Conservation (phyloP, 352 stramenopile species). For the Phytopythium boreale region DNA sequence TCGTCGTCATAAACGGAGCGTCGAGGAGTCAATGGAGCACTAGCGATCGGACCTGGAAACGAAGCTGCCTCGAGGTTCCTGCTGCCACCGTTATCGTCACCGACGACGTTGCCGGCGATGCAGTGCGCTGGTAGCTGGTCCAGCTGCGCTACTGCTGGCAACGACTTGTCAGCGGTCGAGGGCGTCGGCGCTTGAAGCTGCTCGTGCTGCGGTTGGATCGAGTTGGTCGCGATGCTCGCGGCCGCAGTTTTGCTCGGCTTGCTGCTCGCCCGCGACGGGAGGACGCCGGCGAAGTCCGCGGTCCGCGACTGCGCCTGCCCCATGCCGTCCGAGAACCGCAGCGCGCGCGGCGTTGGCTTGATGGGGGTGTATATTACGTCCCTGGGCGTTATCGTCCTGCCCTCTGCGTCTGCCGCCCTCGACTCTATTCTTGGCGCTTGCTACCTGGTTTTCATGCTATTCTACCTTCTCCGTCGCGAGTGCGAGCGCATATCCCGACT, state of each 20-base stretch:
- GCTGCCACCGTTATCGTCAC: background rate
- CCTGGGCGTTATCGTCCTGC: background rate
- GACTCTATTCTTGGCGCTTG: background rate
- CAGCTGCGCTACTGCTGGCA: background rate
- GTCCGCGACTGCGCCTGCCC: constrained; percentile 1
- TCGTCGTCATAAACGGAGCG: background rate
- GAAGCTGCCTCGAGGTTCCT: background rate
- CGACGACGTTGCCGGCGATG: background rate
- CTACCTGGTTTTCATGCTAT: background rate
- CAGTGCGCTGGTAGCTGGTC: background rate
- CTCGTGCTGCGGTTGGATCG: background rate
- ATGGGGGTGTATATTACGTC: background rate
- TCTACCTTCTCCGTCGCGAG: background rate
- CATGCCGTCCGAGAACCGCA: background rate
- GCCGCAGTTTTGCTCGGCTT: background rate
- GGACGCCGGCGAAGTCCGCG: constrained; percentile 2
- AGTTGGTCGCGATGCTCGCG: background rate
- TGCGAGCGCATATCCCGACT: no score
- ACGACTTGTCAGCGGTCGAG: background rate
- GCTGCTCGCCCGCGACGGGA: background rate
- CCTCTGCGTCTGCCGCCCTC: background rate
- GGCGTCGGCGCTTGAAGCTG: background rate
- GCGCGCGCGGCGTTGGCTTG: background rate
- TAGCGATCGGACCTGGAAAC: background rate
- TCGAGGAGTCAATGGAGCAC: background rate